These are phyloP conservation scores for Termitomyces sp. DNA, from an alignment of 768 basidiomycete genomes.

Conservation along the genomic window DNA sequence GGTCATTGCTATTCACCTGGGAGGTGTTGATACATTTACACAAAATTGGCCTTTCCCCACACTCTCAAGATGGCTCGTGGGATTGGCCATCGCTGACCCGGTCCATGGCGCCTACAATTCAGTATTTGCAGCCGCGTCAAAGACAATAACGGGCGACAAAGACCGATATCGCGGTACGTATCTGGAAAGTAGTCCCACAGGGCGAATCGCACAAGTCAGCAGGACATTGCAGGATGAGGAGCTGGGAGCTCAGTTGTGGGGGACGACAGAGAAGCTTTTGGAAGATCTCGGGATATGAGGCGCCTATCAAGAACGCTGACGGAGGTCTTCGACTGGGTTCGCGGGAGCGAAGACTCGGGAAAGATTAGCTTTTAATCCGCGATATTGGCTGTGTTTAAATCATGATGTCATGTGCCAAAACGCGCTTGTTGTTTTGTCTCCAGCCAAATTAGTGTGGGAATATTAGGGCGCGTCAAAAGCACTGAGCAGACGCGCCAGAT, in stretches of 20 bases:
- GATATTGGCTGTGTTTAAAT: too few species aligned
- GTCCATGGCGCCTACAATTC: slow-evolving; percentile 23
- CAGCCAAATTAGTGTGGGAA: slow-evolving; percentile 15
- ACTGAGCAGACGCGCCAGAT: not conserved
- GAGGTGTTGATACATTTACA: slow-evolving; percentile 27
- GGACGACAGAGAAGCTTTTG: slow-evolving; percentile 11
- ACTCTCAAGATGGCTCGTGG: slow-evolving; percentile 14
- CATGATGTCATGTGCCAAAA: not conserved
- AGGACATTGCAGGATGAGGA: slow-evolving; percentile 3
- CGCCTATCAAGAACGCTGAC: not conserved
- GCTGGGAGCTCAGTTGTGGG: slow-evolving; percentile 9
- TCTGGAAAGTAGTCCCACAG: slow-evolving; percentile 12
- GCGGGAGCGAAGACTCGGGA: not conserved
- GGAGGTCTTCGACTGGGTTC: too few species aligned
- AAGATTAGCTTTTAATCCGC: not conserved
- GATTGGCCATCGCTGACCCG: slow-evolving; percentile 16
- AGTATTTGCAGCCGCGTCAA: slow-evolving; percentile 26
- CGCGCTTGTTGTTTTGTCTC: not conserved
- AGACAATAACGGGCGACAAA: slow-evolving; percentile 17
- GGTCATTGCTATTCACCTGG: slow-evolving; percentile 32
- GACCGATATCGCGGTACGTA: slow-evolving; percentile 22
- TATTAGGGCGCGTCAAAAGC: slow-evolving; percentile 10
- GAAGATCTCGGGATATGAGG: slow-evolving; percentile 1
- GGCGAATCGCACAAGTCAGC: slow-evolving; percentile 5
- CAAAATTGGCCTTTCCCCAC: slow-evolving; percentile 18